Base-by-base conservation (phyloP, 805 yeast species). In the Suhomyces sp. region DNA sequence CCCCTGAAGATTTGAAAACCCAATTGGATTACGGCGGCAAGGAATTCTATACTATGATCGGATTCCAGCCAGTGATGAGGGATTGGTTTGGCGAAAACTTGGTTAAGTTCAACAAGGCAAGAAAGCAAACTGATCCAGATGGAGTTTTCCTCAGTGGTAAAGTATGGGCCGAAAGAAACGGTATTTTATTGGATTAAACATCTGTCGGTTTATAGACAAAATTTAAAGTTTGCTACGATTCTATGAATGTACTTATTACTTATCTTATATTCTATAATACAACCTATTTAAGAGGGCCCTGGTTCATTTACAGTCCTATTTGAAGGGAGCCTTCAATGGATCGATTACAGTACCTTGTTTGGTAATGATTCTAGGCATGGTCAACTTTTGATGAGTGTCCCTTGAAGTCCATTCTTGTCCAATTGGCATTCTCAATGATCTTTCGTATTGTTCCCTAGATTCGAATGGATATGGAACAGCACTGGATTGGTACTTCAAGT, bases 391-490 rank as follows among this genome's bases (percentile, higher is more conserved):
- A 67, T 85, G 93, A 3, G 95, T 79, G 36, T 79, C 83, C 54
- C 87, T 79, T 5, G 95, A 77, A 6, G 91, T 81, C 98, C 98
- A 93, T 63, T 93, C 96, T 60, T 86, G 95, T 17, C 98, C 98
- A 42, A 93, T 69, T n/a, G 98, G 97, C 88, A 88, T 83, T 55
- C 95, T 77, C 53, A 93, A 69, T 4, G 95, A 80, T 55, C 96
- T 77, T 62, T 93, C 98, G 60, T 93, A 93, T 63, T 93, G 98
- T 56, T 88, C 98, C 56, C 82, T 75, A 41, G 82, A 83, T 65
- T 93, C 97, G 59, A 74, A 93, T 40, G 97, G 97, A 75, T 81
- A 91, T 18, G 98, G 98, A 31, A 93, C 96, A n/a, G 83, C 79
- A 25, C 81, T 74, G 2, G 96, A 83, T 58, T 82, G 88, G 64